phyloP scores from a whole-genome alignment of 2,329 filamentous ascomycete genomes.

The Raffaelea arxii region DNA sequence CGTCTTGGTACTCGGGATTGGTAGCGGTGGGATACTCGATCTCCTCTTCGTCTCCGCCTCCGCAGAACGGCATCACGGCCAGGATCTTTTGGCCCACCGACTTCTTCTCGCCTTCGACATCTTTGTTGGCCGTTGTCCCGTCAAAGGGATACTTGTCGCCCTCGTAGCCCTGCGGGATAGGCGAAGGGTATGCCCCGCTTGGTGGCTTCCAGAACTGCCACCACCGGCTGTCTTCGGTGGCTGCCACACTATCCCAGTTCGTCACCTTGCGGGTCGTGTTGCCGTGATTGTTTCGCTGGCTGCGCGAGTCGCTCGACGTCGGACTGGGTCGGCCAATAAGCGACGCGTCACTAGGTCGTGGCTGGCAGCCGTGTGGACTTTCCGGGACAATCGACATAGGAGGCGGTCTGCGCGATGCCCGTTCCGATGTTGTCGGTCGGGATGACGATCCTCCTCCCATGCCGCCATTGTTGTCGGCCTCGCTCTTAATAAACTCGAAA shows the following conservation, averaged over 20 bases:
- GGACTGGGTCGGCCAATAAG: slow-evolving; percentile 7
- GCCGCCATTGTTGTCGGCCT: slow-evolving; percentile 2
- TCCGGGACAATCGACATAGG: background rate
- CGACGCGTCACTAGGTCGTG: slow-evolving; percentile 23
- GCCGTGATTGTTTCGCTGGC: slow-evolving; percentile 19
- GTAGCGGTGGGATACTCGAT: slow-evolving; percentile 54
- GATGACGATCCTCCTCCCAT: slow-evolving; percentile 1
- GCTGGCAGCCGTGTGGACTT: slow-evolving; percentile 22
- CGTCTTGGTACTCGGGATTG: slow-evolving; percentile 48
- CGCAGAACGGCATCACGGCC: slow-evolving; percentile 37
- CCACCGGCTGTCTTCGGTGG: slow-evolving; percentile 37
- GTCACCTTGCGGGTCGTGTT: slow-evolving; percentile 44
- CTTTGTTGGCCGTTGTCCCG: background rate
- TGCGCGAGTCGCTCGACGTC: background rate
- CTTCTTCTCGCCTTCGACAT: slow-evolving; percentile 31
- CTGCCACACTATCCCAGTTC: slow-evolving; percentile 39
- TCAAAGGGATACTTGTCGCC: slow-evolving; percentile 31
- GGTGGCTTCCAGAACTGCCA: slow-evolving; percentile 59
- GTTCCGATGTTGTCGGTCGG: slow-evolving; percentile 6
- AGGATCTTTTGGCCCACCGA: slow-evolving; percentile 43
- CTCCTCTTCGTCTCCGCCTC: slow-evolving; percentile 29
- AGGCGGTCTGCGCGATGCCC: background rate
- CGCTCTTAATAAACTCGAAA: slow-evolving; percentile 28
- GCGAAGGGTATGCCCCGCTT: slow-evolving; percentile 49
- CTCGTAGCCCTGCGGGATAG: slow-evolving; percentile 47